A percentile compares a stretch with the other conserved stretches of the same genome.
phyloP scores from a whole-genome alignment of 2,329 filamentous ascomycete genomes.

The Aspergillus phoenicis region DNA sequence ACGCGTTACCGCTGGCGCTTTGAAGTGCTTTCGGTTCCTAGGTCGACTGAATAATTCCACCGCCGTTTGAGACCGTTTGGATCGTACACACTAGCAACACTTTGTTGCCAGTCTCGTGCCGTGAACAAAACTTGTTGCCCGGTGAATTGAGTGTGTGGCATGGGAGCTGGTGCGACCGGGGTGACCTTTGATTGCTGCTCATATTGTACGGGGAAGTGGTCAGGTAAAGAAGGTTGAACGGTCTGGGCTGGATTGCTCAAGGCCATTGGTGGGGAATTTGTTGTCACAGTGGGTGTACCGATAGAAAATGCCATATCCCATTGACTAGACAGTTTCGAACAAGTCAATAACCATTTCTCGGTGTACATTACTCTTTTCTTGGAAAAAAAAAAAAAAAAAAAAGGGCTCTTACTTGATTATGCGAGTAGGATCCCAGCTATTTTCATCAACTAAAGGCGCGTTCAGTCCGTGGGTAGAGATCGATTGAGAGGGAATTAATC shows the following conservation, averaged over 20 bases:
- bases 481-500: conserved; percentile 41
- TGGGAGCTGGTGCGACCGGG: conserved; percentile 32
- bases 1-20: conserved; percentile 37
- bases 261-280: conserved; percentile 47
- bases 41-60: conserved; percentile 45
- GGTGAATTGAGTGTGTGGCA: conserved; percentile 38
- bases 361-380: too few relatives aligned
- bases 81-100: conserved; percentile 52
- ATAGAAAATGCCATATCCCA: conserved; percentile 95
- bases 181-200: conserved; percentile 33
- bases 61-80: conserved; percentile 49
- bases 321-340: conserved; percentile 60
- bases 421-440: conserved; percentile 80
- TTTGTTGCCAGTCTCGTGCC: conserved; percentile 52
- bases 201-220: conserved; percentile 42
- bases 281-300: conserved; percentile 50
- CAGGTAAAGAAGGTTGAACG: conserved; percentile 29
- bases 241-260: conserved; percentile 32
- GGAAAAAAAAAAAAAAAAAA: too few relatives aligned
- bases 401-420: conserved; percentile 77
- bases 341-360: neutral
- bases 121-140: conserved; percentile 44
- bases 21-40: conserved; percentile 30
- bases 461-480: conserved; percentile 48
- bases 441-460: conserved; percentile 65